Evolutionary conservation across 805 yeast genomes (phyloP).

Genomic region (Candida montana): DNA sequence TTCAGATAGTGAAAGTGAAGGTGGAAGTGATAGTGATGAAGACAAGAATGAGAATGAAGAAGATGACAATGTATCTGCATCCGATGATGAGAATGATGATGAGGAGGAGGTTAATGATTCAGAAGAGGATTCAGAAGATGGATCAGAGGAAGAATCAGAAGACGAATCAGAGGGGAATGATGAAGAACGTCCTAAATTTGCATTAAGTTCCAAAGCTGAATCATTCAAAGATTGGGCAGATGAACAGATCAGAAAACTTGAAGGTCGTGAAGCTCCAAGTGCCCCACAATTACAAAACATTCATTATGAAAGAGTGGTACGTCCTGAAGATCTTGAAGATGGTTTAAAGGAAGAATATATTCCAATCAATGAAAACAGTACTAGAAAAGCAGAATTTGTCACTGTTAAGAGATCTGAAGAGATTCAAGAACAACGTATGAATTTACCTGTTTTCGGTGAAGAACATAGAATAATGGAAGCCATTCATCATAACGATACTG

Average conservation of each 20-base stretch:
- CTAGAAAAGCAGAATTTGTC: constrained; percentile 62
- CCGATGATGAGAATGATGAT: constrained; percentile 19
- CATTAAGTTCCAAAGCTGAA: constrained; percentile 45
- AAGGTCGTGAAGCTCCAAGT: constrained; percentile 52
- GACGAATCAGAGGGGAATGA: constrained; percentile 26
- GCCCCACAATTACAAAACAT: constrained; percentile 30
- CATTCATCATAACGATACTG: constrained; percentile 83
- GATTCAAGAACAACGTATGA: constrained; percentile 61
- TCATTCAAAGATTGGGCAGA: constrained; percentile 90
- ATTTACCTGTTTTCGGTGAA: constrained; percentile 83
- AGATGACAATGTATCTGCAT: constrained; percentile 1
- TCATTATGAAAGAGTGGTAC: constrained; percentile 48
- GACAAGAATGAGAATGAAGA: constrained; percentile 16
- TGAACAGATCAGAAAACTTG: constrained; percentile 56
- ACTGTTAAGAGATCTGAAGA: constrained; percentile 59
- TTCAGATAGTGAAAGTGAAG: constrained; percentile 24
- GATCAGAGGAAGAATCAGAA: constrained; percentile 28
- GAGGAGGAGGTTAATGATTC: constrained; percentile 24
- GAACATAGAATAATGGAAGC: constrained; percentile 96
- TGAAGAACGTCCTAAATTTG: constrained; percentile 32
- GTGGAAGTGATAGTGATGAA: constrained; percentile 3
- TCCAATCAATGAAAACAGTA: constrained; percentile 45
- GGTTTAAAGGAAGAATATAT: constrained; percentile 61
- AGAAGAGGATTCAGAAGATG: constrained; percentile 19
- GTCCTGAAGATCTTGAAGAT: constrained; percentile 68